phyloP scores from a whole-genome alignment of 306 rosid genomes.

The Corylus avellana region DNA sequence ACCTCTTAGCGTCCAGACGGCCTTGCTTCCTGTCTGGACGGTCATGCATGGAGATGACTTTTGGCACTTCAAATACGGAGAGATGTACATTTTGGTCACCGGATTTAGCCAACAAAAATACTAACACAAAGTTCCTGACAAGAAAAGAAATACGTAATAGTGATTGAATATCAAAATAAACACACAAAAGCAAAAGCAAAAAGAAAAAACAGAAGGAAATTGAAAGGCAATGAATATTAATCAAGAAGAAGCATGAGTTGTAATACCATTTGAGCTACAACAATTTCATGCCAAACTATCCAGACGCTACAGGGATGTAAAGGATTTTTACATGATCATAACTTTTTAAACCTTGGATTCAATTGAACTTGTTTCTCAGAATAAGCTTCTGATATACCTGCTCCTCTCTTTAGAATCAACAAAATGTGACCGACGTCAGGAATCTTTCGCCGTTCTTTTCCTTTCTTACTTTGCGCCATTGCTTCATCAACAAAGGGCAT shows the following conservation, averaged over 20 bases:
- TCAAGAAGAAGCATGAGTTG: slow-evolving; percentile 8
- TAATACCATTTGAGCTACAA: too few relatives aligned
- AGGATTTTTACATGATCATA: too few relatives aligned
- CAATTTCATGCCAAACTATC: background rate
- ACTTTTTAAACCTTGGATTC: background rate
- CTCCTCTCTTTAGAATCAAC: slow-evolving; percentile 55
- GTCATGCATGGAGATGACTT: too few relatives aligned
- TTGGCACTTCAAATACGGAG: too few relatives aligned
- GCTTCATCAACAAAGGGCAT: too few relatives aligned
- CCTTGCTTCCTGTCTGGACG: too few relatives aligned
- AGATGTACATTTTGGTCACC: too few relatives aligned
- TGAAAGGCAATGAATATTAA: background rate
- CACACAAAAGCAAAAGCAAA: slow-evolving; percentile 14
- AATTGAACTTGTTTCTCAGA: slow-evolving; percentile 9
- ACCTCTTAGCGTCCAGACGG: too few relatives aligned
- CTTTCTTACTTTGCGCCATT: too few relatives aligned
- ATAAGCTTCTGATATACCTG: slow-evolving; percentile 51
- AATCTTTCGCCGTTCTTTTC: too few relatives aligned
- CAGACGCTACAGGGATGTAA: background rate
- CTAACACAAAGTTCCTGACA: background rate
- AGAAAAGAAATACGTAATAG: background rate
- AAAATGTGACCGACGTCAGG: slow-evolving; percentile 62
- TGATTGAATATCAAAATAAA: background rate
- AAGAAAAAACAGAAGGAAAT: background rate
- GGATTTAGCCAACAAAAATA: too few relatives aligned